phyloP scores from a whole-genome alignment of 2,329 filamentous ascomycete species.

The Biscogniauxia marginata region DNA sequence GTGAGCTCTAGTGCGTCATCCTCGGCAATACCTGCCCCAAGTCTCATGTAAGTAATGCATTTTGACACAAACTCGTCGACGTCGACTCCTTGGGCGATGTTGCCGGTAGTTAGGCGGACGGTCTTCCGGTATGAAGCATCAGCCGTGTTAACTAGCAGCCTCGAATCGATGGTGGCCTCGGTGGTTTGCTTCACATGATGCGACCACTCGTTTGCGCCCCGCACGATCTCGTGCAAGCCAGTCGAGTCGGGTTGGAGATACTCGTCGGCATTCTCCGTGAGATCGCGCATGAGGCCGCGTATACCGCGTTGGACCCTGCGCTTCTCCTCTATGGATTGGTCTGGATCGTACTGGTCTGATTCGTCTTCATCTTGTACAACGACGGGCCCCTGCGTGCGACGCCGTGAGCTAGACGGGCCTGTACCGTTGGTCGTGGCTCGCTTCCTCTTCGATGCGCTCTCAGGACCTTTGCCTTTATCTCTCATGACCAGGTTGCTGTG shows the following conservation, averaged over 20 bases:
- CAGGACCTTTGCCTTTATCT: constrained; percentile 27
- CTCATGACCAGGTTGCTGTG: constrained; percentile 29
- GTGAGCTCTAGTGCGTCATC: constrained; percentile 51
- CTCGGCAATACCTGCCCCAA: constrained; percentile 55
- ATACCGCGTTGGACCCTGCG: constrained; percentile 68
- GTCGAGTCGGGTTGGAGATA: constrained; percentile 65
- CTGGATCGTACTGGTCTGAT: constrained; percentile 68
- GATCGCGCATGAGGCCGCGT: constrained; percentile 61
- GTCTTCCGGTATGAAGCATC: constrained; percentile 80
- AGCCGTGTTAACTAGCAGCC: constrained; percentile 76
- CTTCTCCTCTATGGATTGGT: constrained; percentile 74
- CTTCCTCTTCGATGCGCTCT: constrained; percentile 31
- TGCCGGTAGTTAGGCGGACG: constrained; percentile 70
- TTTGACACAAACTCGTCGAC: constrained; percentile 90
- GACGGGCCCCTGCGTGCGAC: constrained; percentile 30
- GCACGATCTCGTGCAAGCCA: constrained; percentile 64
- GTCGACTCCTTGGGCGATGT: constrained; percentile 73
- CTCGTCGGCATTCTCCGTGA: constrained; percentile 68
- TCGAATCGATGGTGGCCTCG: constrained; percentile 87
- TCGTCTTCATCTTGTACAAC: constrained; percentile 14
- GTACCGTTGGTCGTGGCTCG: constrained; percentile 29
- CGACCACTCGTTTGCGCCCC: constrained; percentile 64
- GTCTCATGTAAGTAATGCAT: constrained; percentile 83
- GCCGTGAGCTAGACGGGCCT: constrained; percentile 27
- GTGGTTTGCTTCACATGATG: constrained; percentile 78